Percentiles rank a stretch among this genome's conserved stretches.
These are phyloP conservation scores for Cercospora sp. DNA, from an alignment of 2,329 filamentous ascomycete species.

Conservation along the genomic window DNA sequence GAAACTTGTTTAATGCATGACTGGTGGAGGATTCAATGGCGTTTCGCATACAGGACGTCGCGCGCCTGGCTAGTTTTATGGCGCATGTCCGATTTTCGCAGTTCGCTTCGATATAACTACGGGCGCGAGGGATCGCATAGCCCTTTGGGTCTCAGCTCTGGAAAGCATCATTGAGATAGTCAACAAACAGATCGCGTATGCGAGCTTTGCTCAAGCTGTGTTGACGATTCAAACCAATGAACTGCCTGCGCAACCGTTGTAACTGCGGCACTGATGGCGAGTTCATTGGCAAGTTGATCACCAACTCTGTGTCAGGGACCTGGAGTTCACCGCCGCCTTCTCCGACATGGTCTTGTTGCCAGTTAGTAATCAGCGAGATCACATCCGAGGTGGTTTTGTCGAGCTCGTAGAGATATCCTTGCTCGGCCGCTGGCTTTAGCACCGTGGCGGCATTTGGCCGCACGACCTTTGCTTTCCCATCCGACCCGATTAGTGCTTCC, in stretches of 20 bases:
- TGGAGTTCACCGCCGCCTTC: constrained; percentile 62
- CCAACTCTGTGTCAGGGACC: constrained; percentile 53
- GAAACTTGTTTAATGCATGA: background rate
- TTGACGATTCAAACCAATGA: constrained; percentile 72
- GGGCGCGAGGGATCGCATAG: background rate
- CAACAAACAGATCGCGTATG: constrained; percentile 44
- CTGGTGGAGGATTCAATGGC: background rate
- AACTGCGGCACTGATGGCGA: constrained; percentile 69
- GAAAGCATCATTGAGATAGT: constrained; percentile 46
- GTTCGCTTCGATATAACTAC: background rate
- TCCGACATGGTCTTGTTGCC: constrained; percentile 63
- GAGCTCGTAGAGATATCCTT: constrained; percentile 76
- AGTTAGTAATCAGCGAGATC: constrained; percentile 67
- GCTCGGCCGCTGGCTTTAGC: constrained; percentile 60
- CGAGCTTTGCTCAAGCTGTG: constrained; percentile 49
- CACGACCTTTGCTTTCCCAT: constrained; percentile 66
- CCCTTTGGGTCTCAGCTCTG: constrained; percentile 26
- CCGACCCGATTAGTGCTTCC: constrained; percentile 65
- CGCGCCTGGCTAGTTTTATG: background rate
- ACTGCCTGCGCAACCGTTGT: constrained; percentile 75
- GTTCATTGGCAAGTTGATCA: constrained; percentile 67
- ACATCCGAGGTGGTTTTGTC: constrained; percentile 78
- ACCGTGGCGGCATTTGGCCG: constrained; percentile 76
- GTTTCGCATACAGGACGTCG: background rate
- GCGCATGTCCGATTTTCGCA: background rate